phyloP scores from a whole-genome alignment of 495 filamentous ascomycete genomes.

The Talaromyces wortmannii region DNA sequence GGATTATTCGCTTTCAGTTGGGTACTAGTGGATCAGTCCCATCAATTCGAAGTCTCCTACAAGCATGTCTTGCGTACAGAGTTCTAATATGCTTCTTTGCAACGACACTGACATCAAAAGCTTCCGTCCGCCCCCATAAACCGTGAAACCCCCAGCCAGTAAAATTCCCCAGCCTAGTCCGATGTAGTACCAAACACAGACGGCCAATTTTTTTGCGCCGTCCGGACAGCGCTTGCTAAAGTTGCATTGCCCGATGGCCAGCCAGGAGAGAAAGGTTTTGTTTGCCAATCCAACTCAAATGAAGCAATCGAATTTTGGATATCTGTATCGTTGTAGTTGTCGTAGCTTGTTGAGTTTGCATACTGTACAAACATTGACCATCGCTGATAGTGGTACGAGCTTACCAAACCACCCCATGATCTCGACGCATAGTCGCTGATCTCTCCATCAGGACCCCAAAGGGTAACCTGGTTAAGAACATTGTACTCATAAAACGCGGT shows the following conservation, averaged over 20 bases:
- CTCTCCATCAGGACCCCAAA: slow-evolving; percentile 35
- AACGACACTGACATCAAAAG: too few species aligned
- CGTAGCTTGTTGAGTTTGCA: slow-evolving; percentile 12
- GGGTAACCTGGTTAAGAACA: slow-evolving; percentile 36
- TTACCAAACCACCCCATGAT: slow-evolving; percentile 31
- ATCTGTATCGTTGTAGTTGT: slow-evolving; percentile 15
- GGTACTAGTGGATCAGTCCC: too few species aligned
- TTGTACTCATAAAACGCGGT: slow-evolving; percentile 34
- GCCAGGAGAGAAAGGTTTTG: neutral
- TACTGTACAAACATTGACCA: slow-evolving; percentile 35
- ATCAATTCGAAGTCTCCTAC: too few species aligned
- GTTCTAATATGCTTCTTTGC: too few species aligned
- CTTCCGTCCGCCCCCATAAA: too few species aligned
- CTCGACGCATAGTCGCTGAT: slow-evolving; percentile 36
- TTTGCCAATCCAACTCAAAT: slow-evolving; percentile 23
- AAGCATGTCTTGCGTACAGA: too few species aligned
- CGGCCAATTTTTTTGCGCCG: slow-evolving; percentile 11
- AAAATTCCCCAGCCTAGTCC: too few species aligned
- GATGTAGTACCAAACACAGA: slow-evolving; percentile 11
- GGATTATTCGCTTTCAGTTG: too few species aligned
- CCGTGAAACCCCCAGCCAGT: too few species aligned
- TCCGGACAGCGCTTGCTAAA: slow-evolving; percentile 11
- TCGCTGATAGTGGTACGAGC: slow-evolving; percentile 27
- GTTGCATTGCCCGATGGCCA: neutral
- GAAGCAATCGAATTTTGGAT: slow-evolving; percentile 11